Evolutionary conservation across 148 eudicot species (phyloP).

Genomic region (Rhododendron simsii): DNA sequence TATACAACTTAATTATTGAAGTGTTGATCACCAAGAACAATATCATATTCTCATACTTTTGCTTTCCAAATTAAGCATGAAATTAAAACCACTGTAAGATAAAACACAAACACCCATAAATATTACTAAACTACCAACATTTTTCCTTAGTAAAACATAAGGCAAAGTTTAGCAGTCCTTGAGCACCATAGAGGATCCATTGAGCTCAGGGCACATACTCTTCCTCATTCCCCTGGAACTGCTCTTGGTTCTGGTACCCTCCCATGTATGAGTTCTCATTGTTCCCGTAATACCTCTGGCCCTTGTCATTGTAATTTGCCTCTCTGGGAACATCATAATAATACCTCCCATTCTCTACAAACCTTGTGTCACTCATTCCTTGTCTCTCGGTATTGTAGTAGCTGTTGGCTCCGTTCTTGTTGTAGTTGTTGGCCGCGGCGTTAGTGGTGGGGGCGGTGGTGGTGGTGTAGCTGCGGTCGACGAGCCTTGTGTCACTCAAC

Average conservation of each 20-base stretch:
- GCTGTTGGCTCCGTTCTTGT: neutral
- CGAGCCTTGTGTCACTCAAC: conserved; percentile 14
- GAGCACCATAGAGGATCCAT: neutral
- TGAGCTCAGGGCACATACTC: conserved; percentile 31
- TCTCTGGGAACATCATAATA: conserved; percentile 29
- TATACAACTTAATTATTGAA: conserved; percentile 9
- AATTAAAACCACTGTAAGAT: neutral
- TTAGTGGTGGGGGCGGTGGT: neutral
- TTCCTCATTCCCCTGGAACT: conserved; percentile 32
- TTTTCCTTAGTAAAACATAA: neutral
- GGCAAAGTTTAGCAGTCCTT: neutral
- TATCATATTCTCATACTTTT: conserved; percentile 3
- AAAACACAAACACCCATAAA: conserved; percentile 11
- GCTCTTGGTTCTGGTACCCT: conserved; percentile 39
- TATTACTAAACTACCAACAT: neutral
- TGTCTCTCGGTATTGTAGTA: neutral
- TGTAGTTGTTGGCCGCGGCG: neutral
- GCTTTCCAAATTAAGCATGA: conserved; percentile 1
- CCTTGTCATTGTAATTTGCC: conserved; percentile 20
- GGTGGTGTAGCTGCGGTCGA: neutral
- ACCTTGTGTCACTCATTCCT: conserved; percentile 15
- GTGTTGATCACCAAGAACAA: conserved; percentile 6
- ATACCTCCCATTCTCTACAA: conserved; percentile 66
- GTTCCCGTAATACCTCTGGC: conserved; percentile 33
- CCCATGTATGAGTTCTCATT: conserved; percentile 26